Evolutionary conservation across 2,329 filamentous ascomycete genomes (phyloP), one percentile per base, ranked within the genome.

Genomic region (Colletotrichum gigasporum): DNA sequence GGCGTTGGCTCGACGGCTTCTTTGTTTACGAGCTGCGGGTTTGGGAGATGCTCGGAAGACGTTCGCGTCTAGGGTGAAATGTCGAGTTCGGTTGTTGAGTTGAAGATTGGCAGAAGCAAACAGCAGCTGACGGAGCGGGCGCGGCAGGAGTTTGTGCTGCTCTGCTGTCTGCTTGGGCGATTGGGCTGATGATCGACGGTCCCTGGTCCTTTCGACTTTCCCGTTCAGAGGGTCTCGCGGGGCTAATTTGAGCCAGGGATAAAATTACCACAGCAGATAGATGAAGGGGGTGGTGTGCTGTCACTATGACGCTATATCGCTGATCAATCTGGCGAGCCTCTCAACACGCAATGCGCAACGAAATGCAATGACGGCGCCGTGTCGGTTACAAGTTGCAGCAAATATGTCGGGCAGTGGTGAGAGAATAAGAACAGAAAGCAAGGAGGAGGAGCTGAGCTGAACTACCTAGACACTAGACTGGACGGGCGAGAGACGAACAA

Each of bases 201-300:
- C 48, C 56, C 56, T 32, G 56, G 44, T 47, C 28, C 35, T 61
- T 32, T 54, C 39, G 62, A 48, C 42, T 54, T 53, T 48, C 35
- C 50, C 35, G 41, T 61, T 48, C 42, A 34, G 50, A 61, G 55
- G 57, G 62, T 64, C 62, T 60, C 56, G 56, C 48, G 56, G 62
- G 56, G 48, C 62, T 52, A 62, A 32, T 61, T 45, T 39, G 14
- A 64, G 41, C 22, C 41, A 62, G 57, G 62, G 50, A 62, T 65
- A 18, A 44, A 50, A 55, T 30, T 30, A 44, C 42, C 47, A 59
- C 60, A 47, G 30, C 32, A 54, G 57, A 44, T 54, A 55, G 42
- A 65, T 65, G 56, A 64, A 64, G 48, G 61, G 41, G 56, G 47
- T 57, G 28, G 34, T 61, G 56, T 48, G 62, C 62, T 65, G 62